Evolutionary conservation across 148 eudicot genomes (phyloP), one percentile per base, ranked within the genome.

Genomic region (Drosera capensis): DNA sequence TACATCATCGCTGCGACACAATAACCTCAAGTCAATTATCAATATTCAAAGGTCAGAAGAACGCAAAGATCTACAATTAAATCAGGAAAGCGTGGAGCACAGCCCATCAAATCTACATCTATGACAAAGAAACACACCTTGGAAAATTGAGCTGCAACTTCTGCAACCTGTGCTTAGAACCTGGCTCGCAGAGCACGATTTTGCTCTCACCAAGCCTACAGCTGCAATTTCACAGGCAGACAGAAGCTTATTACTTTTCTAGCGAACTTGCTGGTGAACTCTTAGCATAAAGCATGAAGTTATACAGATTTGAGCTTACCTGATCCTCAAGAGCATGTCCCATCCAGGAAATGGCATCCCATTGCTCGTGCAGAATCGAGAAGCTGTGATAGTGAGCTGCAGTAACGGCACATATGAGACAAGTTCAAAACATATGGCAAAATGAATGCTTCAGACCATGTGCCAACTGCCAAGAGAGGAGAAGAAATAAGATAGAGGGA

Each of bases 131-230:
- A 56, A 58, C 77, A 45, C 20, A 90, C 99, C 92, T 78, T 22
- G 99, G 95, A 55, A 85, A 92, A 60, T 85, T 92, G 62, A 92
- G 78, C 57, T 92, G 99, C 71, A 92, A 52, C 69, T 92, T 92
- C 59, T 85, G 99, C 70, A 85, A 50, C 41, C 73, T 78, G 71
- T 92, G 99, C 66, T 57, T 81, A 9, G 66, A 64, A 36, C 94
- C 95, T 14, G 86, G 51, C 71, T 92, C 99, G 45, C 99, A 81
- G 39, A 85, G 40, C 48, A 92, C 44, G 46, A 85, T 74, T 64
- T 93, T 74, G 66, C 76, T 75, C 63, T 92, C 95, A 44, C 99
- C 99, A 57, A 92, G 99, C 68, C 81, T 85, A 55, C 99, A 92
- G 43, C 99, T 92, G 87, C 47, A 14, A 30, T 43, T 21, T 40